Percentiles rank a stretch among this genome's conserved stretches.
Conservation (phyloP, 2,329 filamentous ascomycete species). For the Pseudodiploospora longispora region DNA sequence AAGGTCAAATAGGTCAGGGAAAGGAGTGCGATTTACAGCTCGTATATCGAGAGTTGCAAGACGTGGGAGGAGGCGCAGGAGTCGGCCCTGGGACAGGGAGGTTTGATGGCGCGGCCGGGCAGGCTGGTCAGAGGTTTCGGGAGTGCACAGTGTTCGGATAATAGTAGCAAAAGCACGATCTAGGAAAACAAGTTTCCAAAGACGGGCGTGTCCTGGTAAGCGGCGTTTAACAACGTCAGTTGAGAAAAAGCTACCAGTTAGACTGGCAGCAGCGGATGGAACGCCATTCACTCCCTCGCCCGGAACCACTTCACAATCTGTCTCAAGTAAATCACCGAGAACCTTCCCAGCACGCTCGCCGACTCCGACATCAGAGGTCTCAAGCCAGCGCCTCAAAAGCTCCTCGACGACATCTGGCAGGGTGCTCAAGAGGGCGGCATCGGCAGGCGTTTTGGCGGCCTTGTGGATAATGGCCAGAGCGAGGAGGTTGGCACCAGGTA, state of each 20-base stretch:
- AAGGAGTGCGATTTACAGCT: constrained; percentile 29
- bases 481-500: constrained; percentile 49
- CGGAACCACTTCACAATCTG: constrained; percentile 39
- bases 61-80: constrained; percentile 43
- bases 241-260: constrained; percentile 16
- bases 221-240: constrained; percentile 30
- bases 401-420: constrained; percentile 40
- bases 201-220: constrained; percentile 38
- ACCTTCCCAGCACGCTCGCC: constrained; percentile 44
- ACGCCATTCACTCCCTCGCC: constrained; percentile 17
- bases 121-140: constrained; percentile 16
- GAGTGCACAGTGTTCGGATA: constrained; percentile 30
- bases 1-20: constrained; percentile 25
- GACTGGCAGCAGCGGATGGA: constrained; percentile 3
- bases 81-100: constrained; percentile 43
- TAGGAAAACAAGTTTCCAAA: constrained; percentile 47
- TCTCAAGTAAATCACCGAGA: constrained; percentile 46
- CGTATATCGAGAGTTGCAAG: constrained; percentile 39
- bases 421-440: constrained; percentile 42
- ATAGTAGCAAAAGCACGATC: constrained; percentile 35
- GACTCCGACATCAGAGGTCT: constrained; percentile 44
- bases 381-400: constrained; percentile 45
- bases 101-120: constrained; percentile 29
- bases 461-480: constrained; percentile 50
- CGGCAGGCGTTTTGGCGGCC: constrained; percentile 38